Evolutionary conservation across 2,329 filamentous ascomycete species (phyloP), one percentile per base, ranked within the genome.

Genomic region (Cordyceps cicadae): DNA sequence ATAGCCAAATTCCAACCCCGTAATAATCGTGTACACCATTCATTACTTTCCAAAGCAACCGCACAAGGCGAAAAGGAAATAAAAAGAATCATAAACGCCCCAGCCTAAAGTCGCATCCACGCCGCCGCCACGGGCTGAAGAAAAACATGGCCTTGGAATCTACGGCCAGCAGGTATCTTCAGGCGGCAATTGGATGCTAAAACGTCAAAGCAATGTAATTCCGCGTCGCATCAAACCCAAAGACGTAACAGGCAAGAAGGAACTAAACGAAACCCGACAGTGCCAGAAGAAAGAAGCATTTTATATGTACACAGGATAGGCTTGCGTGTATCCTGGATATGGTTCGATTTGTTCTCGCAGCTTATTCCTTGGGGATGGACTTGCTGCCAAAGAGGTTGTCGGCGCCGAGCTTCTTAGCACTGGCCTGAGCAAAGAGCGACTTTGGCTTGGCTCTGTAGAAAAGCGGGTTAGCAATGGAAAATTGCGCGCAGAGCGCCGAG

Each of bases 391-490:
- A 67, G 61, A 79, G 70, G 64, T 76, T 75, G 63, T 77, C 76
- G 71, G 77, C 75, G 59, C 75, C 74, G 70, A 85, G 76, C 70
- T 82, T 86, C 81, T 86, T 87, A 75, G 77, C 77, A 54, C 84
- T 86, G 52, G 84, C 79, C 71, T 85, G 83, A 62, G 85, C 84
- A 70, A 88, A 88, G 67, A 88, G 80, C 3, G 85, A 87, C 73
- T 84, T 86, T 62, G 85, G 85, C 77, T 87, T 87, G 70, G 78
- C 79, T 69, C 84, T 87, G 67, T 24, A 1, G 3, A 39, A 11
- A 12, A 37, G n/a, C 21, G 11, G 3, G 41, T 56, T 37, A 56
- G 43, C n/a, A 55, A 9, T 29, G 53, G 4, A 3, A 17, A 15
- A 37, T 9, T 11, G 6, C 5, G 32, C 24, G 26, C 4, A 24